Evolutionary conservation across 2,329 filamentous ascomycete species (phyloP), one percentile per base, ranked within the genome.

Genomic region (Colletotrichum abscissum): DNA sequence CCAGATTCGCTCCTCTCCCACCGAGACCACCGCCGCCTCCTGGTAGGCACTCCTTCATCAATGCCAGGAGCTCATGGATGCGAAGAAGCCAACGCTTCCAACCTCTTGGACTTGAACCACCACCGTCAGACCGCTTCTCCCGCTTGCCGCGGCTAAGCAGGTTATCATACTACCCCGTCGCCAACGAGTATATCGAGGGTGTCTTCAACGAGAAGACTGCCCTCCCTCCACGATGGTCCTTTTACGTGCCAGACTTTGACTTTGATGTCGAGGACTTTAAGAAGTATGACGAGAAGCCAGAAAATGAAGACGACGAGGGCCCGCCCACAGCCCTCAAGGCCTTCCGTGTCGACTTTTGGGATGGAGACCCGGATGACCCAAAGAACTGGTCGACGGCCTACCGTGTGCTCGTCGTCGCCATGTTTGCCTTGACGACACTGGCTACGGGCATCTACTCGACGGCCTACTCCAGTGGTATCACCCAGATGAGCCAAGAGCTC

Each of bases 281-380:
- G 33, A 62, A 62, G 3, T 42, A 72, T n/a, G 64, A 58, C 1
- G 19, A 49, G 8, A 19, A 69, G 2, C 52, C 67, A 16, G 54
- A 65, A 5, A n/a, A 63, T 2, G 67, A 69, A 0, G 49, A 62
- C 2, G 59, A 33, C 14, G 28, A n/a, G 14, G 42, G 42, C 42
- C 42, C 42, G 19, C 63, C 69, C 14, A 69, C 55, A 19, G 71
- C 57, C 1, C 33, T 76, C 9, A 74, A 75, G 49, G 84, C 84
- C 26, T 92, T 87, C 78, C 90, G 92, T 78, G 83, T 92, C 33
- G 90, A 92, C 77, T 91, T 89, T 79, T 86, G 88, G 33, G 86
- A 85, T 19, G 81, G 86, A 72, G 88, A 90, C 72, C 82, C 82
- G 14, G 82, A 82, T 22, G 89, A 92, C 74, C 90, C 91, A 0